Base-by-base conservation (phyloP, 2,329 filamentous ascomycete genomes). In the Penicillium rolfsii region DNA sequence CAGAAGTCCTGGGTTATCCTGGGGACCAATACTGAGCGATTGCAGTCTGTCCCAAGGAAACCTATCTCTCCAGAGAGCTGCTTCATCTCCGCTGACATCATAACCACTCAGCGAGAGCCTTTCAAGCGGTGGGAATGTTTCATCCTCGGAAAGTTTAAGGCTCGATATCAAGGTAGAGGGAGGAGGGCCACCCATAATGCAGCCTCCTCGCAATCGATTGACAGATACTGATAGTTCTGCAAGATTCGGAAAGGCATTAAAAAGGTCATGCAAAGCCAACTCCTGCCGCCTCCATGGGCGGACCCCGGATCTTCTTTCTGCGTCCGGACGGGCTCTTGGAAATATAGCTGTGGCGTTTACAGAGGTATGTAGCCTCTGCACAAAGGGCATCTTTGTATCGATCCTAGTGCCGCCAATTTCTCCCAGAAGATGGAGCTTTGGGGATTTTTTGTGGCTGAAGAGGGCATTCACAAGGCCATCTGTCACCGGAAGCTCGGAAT, bases 211-310 rank as follows among this genome's bases (percentile, higher is more conserved):
- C 8, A 46, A 22, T 22, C 24, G 12, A 24, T 59, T 55, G 36
- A 59, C 30, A n/a, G 43, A 50, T 14, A 59, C 52, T 24, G 45
- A 59, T 5, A 59, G 33, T 14, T 33, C 41, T 52, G 52, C 52
- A 24, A 59, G 57, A 22, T 59, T 59, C 19, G 57, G 52, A 40
- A 43, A 59, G 11, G 26, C 38, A 28, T 28, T 41, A 28, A 59
- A 55, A 24, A 52, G 24, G 36, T 55, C 36, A 26, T 49, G 41
- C 12, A 46, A 46, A 46, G 43, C 43, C 43, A 46, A 46, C 12
- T 5, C 14, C 43, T 46, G 22, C 43, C 22, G 22, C 43, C 26
- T 22, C 43, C 43, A 46, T 12, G 43, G 11, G 43, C 6, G 12
- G 26, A 2, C 19, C 43, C 22, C 22, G 11, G 22, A 26, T 46